A percentile compares a stretch with the other conserved stretches of the same genome.
Evolutionary conservation across 208 protist genomes (phyloP).

Genomic region (Leishmania mexicana): DNA sequence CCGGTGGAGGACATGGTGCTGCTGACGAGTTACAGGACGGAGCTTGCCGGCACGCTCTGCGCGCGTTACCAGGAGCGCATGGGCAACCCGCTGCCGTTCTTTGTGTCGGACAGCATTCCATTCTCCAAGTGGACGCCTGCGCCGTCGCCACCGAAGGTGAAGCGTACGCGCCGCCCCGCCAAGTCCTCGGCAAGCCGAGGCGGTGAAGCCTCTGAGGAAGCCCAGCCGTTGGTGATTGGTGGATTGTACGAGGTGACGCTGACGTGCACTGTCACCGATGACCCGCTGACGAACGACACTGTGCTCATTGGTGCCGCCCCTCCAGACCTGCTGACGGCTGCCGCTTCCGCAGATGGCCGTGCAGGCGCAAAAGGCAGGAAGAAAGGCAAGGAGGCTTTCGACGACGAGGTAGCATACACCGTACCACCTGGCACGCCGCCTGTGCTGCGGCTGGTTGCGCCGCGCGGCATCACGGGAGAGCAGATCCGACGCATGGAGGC

Average conservation of each 20-base stretch:
- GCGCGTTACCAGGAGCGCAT: slow-evolving; percentile 63
- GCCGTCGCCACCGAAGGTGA: slow-evolving; percentile 7
- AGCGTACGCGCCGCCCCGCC: neutral
- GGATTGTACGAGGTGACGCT: slow-evolving; percentile 32
- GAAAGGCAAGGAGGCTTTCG: neutral
- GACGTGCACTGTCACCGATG: slow-evolving; percentile 9
- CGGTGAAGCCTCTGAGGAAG: slow-evolving; percentile 2
- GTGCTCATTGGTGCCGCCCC: slow-evolving; percentile 23
- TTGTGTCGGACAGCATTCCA: slow-evolving; percentile 23
- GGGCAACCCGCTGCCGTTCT: slow-evolving; percentile 58
- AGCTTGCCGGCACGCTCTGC: slow-evolving; percentile 62
- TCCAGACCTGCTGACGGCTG: neutral
- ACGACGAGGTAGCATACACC: neutral
- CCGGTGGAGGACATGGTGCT: slow-evolving; percentile 75
- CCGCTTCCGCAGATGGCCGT: neutral
- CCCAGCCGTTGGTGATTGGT: slow-evolving; percentile 15
- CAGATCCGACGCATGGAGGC: slow-evolving; percentile 51
- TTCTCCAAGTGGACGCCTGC: slow-evolving; percentile 32
- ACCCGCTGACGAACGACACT: slow-evolving; percentile 21
- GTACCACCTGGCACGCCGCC: slow-evolving; percentile 15
- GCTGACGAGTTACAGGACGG: slow-evolving; percentile 61
- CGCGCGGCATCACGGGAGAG: slow-evolving; percentile 46
- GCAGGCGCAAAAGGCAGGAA: neutral
- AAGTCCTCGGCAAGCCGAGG: neutral
- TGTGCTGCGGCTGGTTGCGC: slow-evolving; percentile 32